Percentiles rank a stretch among this genome's conserved stretches.
Evolutionary conservation across 371 early-diverging fungal species (phyloP).

Genomic region (Mortierella sp.): DNA sequence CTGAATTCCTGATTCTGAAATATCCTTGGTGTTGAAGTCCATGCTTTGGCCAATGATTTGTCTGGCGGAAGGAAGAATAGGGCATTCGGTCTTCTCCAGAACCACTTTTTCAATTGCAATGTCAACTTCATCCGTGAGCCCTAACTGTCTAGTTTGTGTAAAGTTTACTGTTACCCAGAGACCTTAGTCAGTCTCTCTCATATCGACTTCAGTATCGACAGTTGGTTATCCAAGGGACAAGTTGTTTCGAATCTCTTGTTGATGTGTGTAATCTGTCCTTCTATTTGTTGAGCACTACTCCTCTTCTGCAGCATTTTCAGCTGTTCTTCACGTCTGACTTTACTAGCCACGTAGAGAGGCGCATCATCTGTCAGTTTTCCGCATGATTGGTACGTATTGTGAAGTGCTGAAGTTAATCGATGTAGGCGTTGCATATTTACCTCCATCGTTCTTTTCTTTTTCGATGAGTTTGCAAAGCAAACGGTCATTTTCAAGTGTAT

Average conservation of each 20-base stretch:
- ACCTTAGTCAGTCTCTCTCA: neutral
- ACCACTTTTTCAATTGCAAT: conserved; percentile 5
- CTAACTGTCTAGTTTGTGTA: neutral
- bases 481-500: conserved; percentile 20
- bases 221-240: too few relatives aligned
- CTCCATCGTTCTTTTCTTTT: conserved; percentile 2
- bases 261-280: neutral
- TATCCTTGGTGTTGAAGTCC: neutral
- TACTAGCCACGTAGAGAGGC: conserved; percentile 17
- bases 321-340: conserved; percentile 17
- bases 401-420: neutral
- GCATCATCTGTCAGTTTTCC: conserved; percentile 18
- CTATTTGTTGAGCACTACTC: neutral
- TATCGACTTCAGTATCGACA: neutral
- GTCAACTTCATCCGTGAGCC: conserved; percentile 31
- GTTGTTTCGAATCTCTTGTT: neutral
- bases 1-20: neutral
- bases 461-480: conserved; percentile 16
- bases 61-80: neutral
- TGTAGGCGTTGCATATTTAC: conserved; percentile 3
- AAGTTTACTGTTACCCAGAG: neutral
- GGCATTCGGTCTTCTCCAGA: neutral
- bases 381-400: conserved; percentile 33
- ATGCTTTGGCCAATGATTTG: neutral
- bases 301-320: conserved; percentile 4